phyloP scores from a whole-genome alignment of 2,329 filamentous ascomycete species.

The Hortaea sp. region DNA sequence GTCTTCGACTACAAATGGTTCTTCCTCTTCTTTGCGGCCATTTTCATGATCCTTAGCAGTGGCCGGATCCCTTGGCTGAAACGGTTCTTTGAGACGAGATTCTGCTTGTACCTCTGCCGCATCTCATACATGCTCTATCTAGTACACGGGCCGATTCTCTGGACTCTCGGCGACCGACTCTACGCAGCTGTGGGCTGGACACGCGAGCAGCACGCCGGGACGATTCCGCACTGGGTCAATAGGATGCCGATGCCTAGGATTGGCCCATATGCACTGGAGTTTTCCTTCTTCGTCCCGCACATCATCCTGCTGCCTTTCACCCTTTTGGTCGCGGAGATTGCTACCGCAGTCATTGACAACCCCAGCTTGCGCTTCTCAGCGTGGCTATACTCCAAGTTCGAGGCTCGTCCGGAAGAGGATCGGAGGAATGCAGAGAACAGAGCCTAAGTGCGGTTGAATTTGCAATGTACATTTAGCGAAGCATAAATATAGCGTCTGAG shows the following conservation, averaged over 20 bases:
- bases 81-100: conserved; percentile 47
- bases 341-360: conserved; percentile 48
- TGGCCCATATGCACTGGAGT: conserved; percentile 52
- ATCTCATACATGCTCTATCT: conserved; percentile 56
- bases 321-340: conserved; percentile 47
- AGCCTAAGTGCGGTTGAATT: not conserved
- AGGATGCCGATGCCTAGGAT: conserved; percentile 43
- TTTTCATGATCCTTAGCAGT: conserved; percentile 45
- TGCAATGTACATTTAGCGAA: too few species aligned
- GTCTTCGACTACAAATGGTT: conserved; percentile 26
- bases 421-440: not conserved
- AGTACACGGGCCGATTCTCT: conserved; percentile 53
- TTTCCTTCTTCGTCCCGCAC: conserved; percentile 50
- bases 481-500: too few species aligned
- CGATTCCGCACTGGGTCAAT: conserved; percentile 49
- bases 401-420: conserved; percentile 2
- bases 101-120: conserved; percentile 53
- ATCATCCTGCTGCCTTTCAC: conserved; percentile 51
- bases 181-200: conserved; percentile 52
- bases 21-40: conserved; percentile 36
- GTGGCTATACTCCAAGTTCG: conserved; percentile 45
- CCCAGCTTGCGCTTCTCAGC: conserved; percentile 48
- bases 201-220: conserved; percentile 38
- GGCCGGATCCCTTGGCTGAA: conserved; percentile 50
- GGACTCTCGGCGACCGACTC: conserved; percentile 50